Evolutionary conservation across 148 eudicot species (phyloP), one percentile per base, ranked within the genome.

Genomic region (Chenopodium formosanum): DNA sequence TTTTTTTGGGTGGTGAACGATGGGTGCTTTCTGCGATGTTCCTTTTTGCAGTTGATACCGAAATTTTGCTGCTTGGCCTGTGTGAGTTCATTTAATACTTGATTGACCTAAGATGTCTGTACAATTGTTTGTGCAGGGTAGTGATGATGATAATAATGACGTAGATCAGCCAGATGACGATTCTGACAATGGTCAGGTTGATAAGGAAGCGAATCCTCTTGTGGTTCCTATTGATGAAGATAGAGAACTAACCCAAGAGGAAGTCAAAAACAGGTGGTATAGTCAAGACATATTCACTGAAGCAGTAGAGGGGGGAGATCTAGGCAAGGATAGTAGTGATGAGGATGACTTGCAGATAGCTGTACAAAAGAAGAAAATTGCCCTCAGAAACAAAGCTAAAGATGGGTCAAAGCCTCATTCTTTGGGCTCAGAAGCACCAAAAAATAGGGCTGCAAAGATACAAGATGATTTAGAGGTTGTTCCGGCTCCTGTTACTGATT

Each of bases 391-490:
- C 40, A 88, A 77, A 73, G 48, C 85, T 52, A 77, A 64, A 77
- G 83, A 88, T 80, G 80, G n/a, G 29, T 68, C 67, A 34, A 16
- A 76, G 46, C 53, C 29, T 9, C 40, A 79, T 23, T 29, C 78
- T 73, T 27, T 34, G 50, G 73, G 52, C 58, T 0, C 23, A 72
- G 76, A 76, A n/a, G 22, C 29, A 75, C 67, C 83, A 47, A 23
- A 75, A 64, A 82, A 79, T 29, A 82, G 87, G 85, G 73, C 88
- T 56, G 79, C 89, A 4, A 88, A 80, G 84, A 58, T 80, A 20
- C 89, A 85, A 9, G 94, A 93, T 68, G 98, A 90, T 66, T 88
- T 93, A 84, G 97, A 95, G 89, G 89, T 95, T 53, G 98, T 95
- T 52, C 94, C 98, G 3, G 97, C 97, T 74, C 94, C 93, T 3